Conservation (phyloP, 2,329 filamentous ascomycete genomes). For the Penicillium capsulatum region DNA sequence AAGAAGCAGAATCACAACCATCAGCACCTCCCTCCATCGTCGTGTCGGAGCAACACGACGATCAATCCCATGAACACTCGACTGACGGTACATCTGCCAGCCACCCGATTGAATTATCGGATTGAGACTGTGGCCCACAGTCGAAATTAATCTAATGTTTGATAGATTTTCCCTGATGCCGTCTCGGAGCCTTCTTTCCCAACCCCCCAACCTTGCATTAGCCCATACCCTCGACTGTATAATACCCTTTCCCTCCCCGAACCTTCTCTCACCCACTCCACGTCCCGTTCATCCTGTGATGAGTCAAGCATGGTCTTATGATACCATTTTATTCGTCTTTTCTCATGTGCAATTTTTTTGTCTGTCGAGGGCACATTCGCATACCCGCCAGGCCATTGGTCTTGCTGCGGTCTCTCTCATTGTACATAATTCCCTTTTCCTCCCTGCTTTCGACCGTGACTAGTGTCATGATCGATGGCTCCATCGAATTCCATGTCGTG, state of each 20-base stretch:
- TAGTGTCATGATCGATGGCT: constrained; percentile 12
- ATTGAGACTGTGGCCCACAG: constrained; percentile 13
- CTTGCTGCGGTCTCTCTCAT: constrained; percentile 13
- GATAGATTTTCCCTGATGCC: constrained; percentile 30
- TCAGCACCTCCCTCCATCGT: constrained; percentile 34
- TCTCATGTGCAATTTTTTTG: constrained; percentile 6
- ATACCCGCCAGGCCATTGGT: constrained; percentile 8
- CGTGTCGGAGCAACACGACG: constrained; percentile 32
- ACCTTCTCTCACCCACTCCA: too few relatives aligned
- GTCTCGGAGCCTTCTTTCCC: constrained; percentile 25
- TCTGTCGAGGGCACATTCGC: constrained; percentile 16
- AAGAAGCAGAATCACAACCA: constrained; percentile 20
- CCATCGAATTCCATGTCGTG: constrained; percentile 23
- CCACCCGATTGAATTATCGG: constrained; percentile 25
- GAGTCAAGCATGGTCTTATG: constrained; percentile 24
- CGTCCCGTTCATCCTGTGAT: constrained; percentile 14
- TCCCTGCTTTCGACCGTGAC: constrained; percentile 3
- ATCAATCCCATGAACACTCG: constrained; percentile 17
- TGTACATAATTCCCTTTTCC: constrained; percentile 29
- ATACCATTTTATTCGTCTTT: constrained; percentile 19
- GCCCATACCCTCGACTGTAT: constrained; percentile 22
- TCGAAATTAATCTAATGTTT: constrained; percentile 32
- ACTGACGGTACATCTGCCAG: constrained; percentile 21
- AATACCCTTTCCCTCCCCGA: constrained; percentile 20
- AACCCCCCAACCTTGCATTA: constrained; percentile 10